Conservation (phyloP, 257 asterid species). For the Ilex aquifolium region DNA sequence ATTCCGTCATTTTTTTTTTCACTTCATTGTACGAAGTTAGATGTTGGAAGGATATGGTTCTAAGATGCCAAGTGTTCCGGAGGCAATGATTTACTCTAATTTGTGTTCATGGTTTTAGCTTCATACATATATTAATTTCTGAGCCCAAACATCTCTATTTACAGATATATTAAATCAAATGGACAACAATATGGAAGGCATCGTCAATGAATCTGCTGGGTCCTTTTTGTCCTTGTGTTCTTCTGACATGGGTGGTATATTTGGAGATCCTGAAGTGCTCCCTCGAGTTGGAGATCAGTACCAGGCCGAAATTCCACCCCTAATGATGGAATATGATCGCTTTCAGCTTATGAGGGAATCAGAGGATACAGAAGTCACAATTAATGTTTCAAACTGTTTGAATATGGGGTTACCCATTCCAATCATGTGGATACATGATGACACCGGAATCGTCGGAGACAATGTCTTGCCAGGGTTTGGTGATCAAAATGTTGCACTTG, state of each 20-base stretch:
- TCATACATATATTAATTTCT: no score
- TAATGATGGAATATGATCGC: background rate
- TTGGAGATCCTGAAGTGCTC: no score
- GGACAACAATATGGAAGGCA: no score
- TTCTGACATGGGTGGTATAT: background rate
- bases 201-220: background rate
- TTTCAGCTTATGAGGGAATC: background rate
- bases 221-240: background rate
- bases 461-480: background rate
- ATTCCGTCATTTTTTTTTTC: no score
- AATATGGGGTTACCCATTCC: background rate
- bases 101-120: no score
- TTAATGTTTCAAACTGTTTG: background rate
- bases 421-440: no score
- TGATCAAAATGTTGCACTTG: background rate
- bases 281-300: slow-evolving; percentile 10
- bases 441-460: background rate
- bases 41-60: no score
- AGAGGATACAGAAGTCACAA: background rate
- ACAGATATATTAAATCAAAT: no score
- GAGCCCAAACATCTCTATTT: no score
- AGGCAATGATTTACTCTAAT: no score
- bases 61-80: no score
- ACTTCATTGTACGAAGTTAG: no score
- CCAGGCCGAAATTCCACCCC: slow-evolving; percentile 7